A percentile compares a stretch with the other conserved stretches of the same genome.
Conservation (phyloP, 2,329 filamentous ascomycete species). For the Colletotrichum higginsianum region DNA sequence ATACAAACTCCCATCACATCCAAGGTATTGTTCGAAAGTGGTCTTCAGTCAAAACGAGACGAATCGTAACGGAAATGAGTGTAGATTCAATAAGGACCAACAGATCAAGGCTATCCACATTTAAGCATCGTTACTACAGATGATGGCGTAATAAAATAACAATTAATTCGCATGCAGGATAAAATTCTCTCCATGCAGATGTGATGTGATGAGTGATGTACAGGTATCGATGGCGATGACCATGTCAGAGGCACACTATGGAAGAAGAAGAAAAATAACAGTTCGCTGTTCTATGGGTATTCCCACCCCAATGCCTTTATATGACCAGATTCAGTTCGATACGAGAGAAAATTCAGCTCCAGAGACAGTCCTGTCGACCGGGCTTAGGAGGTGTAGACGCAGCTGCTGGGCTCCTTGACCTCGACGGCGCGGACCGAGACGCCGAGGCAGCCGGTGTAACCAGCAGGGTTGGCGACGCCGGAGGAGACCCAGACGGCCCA, state of each 20-base stretch:
- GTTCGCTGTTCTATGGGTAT: constrained; percentile 32
- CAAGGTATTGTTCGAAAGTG: no score
- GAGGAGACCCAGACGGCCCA: constrained; percentile 58
- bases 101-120: no score
- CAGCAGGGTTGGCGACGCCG: constrained; percentile 53
- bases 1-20: no score
- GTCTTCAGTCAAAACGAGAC: no score
- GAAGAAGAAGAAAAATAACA: background rate
- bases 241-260: background rate
- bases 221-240: background rate
- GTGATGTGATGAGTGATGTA: background rate
- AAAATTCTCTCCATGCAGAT: background rate
- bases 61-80: no score
- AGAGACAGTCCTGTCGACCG: background rate
- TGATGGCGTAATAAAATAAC: background rate
- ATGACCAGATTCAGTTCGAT: background rate
- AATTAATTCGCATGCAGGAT: constrained; percentile 20
- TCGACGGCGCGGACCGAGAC: constrained; percentile 52
- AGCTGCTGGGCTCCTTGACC: constrained; percentile 52
- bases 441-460: constrained; percentile 55
- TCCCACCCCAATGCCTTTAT: constrained; percentile 9
- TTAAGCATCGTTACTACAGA: no score
- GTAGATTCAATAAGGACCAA: no score
- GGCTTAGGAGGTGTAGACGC: constrained; percentile 51
- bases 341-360: background rate